Evolutionary conservation across 306 rosid species (phyloP), one percentile per base, ranked within the genome.

Genomic region (Vigna radiata): DNA sequence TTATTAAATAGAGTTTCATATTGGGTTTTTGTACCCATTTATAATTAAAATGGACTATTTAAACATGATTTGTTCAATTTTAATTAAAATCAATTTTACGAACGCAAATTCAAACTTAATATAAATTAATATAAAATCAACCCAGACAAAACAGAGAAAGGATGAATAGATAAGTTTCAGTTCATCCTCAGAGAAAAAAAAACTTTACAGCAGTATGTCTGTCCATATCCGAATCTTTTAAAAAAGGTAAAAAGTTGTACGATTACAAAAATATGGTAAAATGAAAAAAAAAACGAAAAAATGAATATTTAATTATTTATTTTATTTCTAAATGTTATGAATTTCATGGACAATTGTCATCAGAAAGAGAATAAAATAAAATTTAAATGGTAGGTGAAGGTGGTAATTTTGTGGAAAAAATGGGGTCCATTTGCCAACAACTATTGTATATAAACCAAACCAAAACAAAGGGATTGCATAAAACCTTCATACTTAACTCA

Each of bases 341-440:
- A 63, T 41, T 41, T 43, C 18, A 43, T 44, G 37, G 37, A 43
- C 37, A 67, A 25, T 13, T 23, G 17, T 15, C 46, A 43, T 21
- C 37, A 11, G 36, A 43, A 68, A 14, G 2, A 68, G 21, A 68
- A 66, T 66, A 18, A 59, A n/a, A 29, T 6, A 15, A 31, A 3
- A 41, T 5, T 5, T 18, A 5, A 1, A 14, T 27, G 18, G 50
- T 15, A 52, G 78, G 74, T 44, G 63, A 16, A 11, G 17, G 47
- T 54, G 49, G 76, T 73, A 77, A 83, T 72, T 77, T 37, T 54
- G 65, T n/a, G 9, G 41, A 41, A 72, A 77, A 49, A 64, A 14
- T 17, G 43, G 82, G 82, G 82, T 79, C 82, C 64, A 55, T 46
- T 77, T 50, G 60, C 68, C 50, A 53, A 33, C 55, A 8, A 15